A percentile compares a stretch with the other conserved stretches of the same genome.
phyloP scores from a whole-genome alignment of 306 rosid genomes.

The Senna siamea region DNA sequence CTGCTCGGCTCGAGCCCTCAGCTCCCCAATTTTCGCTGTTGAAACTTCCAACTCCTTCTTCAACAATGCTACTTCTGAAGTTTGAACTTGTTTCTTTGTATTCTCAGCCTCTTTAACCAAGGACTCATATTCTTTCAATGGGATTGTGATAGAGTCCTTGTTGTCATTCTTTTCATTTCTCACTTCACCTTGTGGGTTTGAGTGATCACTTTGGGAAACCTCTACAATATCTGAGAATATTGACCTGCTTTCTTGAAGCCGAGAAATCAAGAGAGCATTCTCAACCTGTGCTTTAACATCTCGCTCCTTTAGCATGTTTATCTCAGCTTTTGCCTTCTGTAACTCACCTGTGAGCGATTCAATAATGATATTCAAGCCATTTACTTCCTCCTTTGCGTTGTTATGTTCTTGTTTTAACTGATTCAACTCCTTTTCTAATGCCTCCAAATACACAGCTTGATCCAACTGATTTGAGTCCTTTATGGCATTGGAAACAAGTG shows the following conservation, averaged over 20 bases:
- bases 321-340: conserved; percentile 45
- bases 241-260: conserved; percentile 53
- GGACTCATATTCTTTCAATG: too few species aligned
- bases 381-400: conserved; percentile 50
- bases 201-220: conserved; percentile 12
- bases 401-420: conserved; percentile 45
- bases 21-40: conserved; percentile 53
- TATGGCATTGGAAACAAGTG: conserved; percentile 18
- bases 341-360: conserved; percentile 53
- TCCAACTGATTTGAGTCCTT: conserved; percentile 38
- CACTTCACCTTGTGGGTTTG: conserved; percentile 34
- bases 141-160: too few species aligned
- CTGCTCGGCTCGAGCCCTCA: conserved; percentile 76
- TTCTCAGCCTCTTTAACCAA: too few species aligned
- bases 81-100: conserved; percentile 32
- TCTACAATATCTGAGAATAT: conserved; percentile 36
- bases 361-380: conserved; percentile 36
- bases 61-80: conserved; percentile 46
- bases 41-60: conserved; percentile 69
- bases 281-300: conserved; percentile 55
- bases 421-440: conserved; percentile 49
- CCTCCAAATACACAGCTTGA: conserved; percentile 27
- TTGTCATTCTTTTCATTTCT: conserved; percentile 30
- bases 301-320: conserved; percentile 43
- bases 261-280: conserved; percentile 62